phyloP scores from a whole-genome alignment of 441 rosid species.

The Populus tomentosa region DNA sequence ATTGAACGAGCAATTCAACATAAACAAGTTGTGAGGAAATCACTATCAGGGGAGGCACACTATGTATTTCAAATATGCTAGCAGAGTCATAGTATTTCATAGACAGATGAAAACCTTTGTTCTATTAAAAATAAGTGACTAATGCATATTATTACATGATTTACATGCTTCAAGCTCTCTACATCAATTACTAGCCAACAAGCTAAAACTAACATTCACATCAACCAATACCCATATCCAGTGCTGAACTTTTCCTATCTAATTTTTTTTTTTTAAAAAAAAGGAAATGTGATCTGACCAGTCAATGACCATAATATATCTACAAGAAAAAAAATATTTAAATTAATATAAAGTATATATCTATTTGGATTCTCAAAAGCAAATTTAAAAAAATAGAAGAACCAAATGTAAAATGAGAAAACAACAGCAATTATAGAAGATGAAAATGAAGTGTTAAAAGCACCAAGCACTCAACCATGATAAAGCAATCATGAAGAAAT shows the following conservation, averaged over 20 bases:
- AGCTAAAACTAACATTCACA: not conserved
- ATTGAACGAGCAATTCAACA: slow-evolving; percentile 4
- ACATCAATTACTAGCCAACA: not conserved
- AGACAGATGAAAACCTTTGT: not conserved
- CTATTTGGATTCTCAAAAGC: not conserved
- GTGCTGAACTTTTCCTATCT: not conserved
- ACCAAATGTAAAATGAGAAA: not conserved
- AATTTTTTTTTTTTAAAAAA: too few species aligned
- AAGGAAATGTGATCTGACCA: not conserved
- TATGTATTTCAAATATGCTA: not conserved
- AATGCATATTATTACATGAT: not conserved
- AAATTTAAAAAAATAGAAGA: not conserved
- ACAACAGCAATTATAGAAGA: not conserved
- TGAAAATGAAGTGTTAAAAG: not conserved
- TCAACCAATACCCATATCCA: not conserved
- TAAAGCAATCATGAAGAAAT: slow-evolving; percentile 3
- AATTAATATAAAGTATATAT: not conserved
- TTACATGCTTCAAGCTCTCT: not conserved
- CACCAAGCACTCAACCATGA: not conserved
- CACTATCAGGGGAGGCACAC: not conserved
- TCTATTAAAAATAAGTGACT: not conserved
- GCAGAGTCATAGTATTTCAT: not conserved
- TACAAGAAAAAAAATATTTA: not conserved
- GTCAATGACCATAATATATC: not conserved
- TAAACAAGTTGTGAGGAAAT: slow-evolving; percentile 1